These are phyloP conservation scores for Aquilaria agallochum DNA, from an alignment of 441 rosid genomes.

Conservation along the genomic window DNA sequence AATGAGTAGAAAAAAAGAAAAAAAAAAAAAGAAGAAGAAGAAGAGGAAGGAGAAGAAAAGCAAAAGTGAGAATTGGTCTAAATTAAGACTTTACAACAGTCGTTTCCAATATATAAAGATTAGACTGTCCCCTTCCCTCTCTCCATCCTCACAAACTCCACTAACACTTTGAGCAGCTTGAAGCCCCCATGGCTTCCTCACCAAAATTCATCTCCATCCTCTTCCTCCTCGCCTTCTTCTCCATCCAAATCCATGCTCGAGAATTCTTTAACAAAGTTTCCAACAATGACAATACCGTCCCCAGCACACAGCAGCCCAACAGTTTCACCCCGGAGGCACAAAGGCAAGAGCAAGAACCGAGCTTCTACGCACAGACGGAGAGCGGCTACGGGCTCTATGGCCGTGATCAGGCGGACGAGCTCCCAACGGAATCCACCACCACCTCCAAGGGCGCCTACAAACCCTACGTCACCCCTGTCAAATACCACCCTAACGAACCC, in stretches of 20 bases:
- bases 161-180: too few species aligned
- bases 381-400: conserved; percentile 63
- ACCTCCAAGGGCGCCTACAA: background rate
- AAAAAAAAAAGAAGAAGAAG: background rate
- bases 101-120: conserved; percentile 16
- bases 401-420: conserved; percentile 20
- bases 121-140: conserved; percentile 16
- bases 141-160: background rate
- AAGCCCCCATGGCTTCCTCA: conserved; percentile 36
- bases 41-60: too few species aligned
- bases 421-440: conserved; percentile 24
- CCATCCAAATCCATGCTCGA: conserved; percentile 43
- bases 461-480: conserved; percentile 15
- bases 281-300: conserved; percentile 20
- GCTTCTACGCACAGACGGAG: conserved; percentile 39
- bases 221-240: conserved; percentile 30
- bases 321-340: conserved; percentile 4
- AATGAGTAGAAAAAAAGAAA: conserved; percentile 16
- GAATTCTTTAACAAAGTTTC: conserved; percentile 70
- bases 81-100: too few species aligned
- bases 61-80: too few species aligned
- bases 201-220: conserved; percentile 27
- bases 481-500: conserved; percentile 9
- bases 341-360: conserved; percentile 35
- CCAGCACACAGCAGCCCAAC: conserved; percentile 11